Conservation (phyloP, 1,139 yeast genomes). For the Hemisphaericaspora xylofermentans region DNA sequence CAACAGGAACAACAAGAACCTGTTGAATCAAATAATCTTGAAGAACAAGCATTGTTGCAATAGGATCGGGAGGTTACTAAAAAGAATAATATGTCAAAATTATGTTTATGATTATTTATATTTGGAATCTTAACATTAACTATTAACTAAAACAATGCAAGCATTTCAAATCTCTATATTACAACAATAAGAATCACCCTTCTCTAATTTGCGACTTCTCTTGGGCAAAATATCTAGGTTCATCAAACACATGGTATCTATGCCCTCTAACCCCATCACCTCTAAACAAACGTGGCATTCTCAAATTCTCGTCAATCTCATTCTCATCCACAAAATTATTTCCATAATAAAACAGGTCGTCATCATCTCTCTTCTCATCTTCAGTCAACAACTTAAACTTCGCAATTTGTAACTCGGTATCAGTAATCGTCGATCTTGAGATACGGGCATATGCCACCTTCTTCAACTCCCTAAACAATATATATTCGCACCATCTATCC, state of each 20-base stretch:
- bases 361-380: conserved; percentile 36
- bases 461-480: conserved; percentile 79
- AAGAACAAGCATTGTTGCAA: conserved; percentile 13
- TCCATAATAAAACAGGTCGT: conserved; percentile 51
- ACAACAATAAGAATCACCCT: not conserved
- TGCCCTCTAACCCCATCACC: conserved; percentile 98
- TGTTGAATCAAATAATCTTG: conserved; percentile 6
- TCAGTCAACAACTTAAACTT: conserved; percentile 69
- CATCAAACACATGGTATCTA: conserved; percentile 89
- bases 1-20: conserved; percentile 4
- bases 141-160: too few relatives aligned
- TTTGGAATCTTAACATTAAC: too few relatives aligned
- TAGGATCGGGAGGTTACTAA: not conserved
- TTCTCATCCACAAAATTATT: conserved; percentile 55
- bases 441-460: conserved; percentile 94
- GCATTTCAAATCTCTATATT: not conserved
- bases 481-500: conserved; percentile 99
- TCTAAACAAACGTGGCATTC: conserved; percentile 79
- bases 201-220: conserved; percentile 10
- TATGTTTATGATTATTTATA: not conserved
- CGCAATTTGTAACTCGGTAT: conserved; percentile 93
- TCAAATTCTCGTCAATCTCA: conserved; percentile 57
- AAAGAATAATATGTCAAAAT: not conserved
- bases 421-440: conserved; percentile 90
- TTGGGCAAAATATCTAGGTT: conserved; percentile 70